A percentile compares a stretch with the other conserved stretches of the same genome.
Conservation (phyloP, 2,329 filamentous ascomycete species). For the Herpotrichia juniperi region DNA sequence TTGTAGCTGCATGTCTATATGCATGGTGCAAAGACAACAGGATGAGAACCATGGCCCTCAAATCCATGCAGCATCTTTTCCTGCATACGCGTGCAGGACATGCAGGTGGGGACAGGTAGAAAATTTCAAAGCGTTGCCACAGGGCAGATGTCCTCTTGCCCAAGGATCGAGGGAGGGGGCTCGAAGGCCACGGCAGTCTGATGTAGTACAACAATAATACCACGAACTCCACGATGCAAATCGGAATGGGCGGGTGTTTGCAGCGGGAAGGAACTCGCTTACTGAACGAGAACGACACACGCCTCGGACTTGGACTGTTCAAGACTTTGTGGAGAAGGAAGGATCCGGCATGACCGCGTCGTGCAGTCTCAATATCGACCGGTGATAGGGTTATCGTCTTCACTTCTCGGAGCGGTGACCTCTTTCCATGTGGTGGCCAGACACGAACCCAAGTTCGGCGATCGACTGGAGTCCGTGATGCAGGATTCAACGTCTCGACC, state of each 20-base stretch:
- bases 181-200: not conserved
- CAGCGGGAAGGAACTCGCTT: constrained; percentile 10
- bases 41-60: not conserved
- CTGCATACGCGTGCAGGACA: constrained; percentile 8
- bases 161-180: not conserved
- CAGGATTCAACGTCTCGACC: constrained; percentile 9
- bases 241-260: not conserved
- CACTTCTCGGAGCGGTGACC: not conserved
- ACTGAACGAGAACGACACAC: not conserved
- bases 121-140: constrained; percentile 1
- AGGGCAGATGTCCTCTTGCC: not conserved
- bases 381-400: constrained; percentile 3
- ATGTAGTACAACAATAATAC: not conserved
- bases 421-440: constrained; percentile 3
- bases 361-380: not conserved
- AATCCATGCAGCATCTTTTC: constrained; percentile 1
- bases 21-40: not conserved
- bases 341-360: constrained; percentile 6
- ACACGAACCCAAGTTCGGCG: constrained; percentile 36
- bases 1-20: not conserved
- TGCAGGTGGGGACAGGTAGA: not conserved
- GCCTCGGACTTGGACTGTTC: not conserved
- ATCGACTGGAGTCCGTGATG: constrained; percentile 18
- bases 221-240: no score
- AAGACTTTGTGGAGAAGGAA: not conserved